Conservation (phyloP, 2,329 filamentous ascomycete species). For the Mariannaea elegans region DNA sequence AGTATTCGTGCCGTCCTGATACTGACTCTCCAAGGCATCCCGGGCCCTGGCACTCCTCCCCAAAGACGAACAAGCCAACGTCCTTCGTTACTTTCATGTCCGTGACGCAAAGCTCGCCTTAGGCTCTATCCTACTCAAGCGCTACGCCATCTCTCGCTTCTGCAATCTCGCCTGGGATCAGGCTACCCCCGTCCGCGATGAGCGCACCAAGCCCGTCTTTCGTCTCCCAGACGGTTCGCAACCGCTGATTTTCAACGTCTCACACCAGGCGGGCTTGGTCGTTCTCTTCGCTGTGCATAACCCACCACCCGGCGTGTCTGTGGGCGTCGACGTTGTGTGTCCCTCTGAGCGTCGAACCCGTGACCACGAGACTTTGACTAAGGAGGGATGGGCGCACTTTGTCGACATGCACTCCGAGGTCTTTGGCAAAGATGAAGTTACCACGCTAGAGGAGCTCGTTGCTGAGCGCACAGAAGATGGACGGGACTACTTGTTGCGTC, state of each 20-base stretch:
- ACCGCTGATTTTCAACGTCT: slow-evolving; percentile 75
- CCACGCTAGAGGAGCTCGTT: slow-evolving; percentile 63
- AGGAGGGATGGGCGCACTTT: slow-evolving; percentile 71
- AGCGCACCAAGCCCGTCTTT: slow-evolving; percentile 63
- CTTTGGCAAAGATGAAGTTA: slow-evolving; percentile 69
- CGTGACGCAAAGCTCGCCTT: slow-evolving; percentile 80
- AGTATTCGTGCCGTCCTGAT: too few relatives aligned
- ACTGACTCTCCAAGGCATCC: too few relatives aligned
- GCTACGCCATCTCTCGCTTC: slow-evolving; percentile 69
- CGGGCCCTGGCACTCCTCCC: slow-evolving; percentile 62
- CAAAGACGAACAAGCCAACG: slow-evolving; percentile 62
- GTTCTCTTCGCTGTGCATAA: slow-evolving; percentile 66
- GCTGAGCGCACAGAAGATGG: slow-evolving; percentile 35
- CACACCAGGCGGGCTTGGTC: slow-evolving; percentile 80
- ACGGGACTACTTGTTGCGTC: slow-evolving; percentile 67
- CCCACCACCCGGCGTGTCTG: slow-evolving; percentile 50
- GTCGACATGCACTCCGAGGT: slow-evolving; percentile 78
- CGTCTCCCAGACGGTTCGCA: slow-evolving; percentile 57
- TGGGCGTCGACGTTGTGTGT: slow-evolving; percentile 82
- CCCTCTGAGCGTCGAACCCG: slow-evolving; percentile 73
- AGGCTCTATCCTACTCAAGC: slow-evolving; percentile 78
- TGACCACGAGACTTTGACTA: slow-evolving; percentile 64
- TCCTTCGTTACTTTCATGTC: slow-evolving; percentile 71
- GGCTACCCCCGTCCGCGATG: slow-evolving; percentile 65
- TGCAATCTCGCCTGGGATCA: slow-evolving; percentile 68